Conservation (phyloP, 2,329 filamentous ascomycete species). For the Aspergillus bombycis region DNA sequence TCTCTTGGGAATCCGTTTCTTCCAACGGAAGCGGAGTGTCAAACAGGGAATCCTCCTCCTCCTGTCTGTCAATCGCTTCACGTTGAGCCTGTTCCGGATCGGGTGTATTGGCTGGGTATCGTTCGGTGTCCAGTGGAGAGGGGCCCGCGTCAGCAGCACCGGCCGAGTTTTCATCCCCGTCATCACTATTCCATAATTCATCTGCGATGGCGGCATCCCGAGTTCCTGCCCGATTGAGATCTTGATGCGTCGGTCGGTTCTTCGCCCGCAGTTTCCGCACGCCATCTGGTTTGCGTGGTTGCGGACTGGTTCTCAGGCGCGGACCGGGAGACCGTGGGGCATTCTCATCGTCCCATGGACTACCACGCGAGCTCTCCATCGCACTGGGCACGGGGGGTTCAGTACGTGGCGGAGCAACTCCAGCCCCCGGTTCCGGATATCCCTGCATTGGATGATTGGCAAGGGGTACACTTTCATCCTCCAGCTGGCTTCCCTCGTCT, state of each 20-base stretch:
- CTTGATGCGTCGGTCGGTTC: constrained; percentile 4
- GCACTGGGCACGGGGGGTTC: neutral
- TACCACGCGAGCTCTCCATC: neutral
- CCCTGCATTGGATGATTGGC: constrained; percentile 1
- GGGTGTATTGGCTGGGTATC: constrained; percentile 5
- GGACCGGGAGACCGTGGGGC: neutral
- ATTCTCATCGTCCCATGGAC: neutral
- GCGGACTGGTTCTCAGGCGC: constrained; percentile 3
- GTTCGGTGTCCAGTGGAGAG: constrained; percentile 6
- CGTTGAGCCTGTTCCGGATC: constrained; percentile 9
- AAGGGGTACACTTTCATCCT: constrained; percentile 5
- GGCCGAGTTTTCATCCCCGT: neutral
- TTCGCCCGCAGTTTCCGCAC: constrained; percentile 6
- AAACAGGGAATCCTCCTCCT: constrained; percentile 6
- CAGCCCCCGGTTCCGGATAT: constrained; percentile 1
- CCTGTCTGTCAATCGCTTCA: constrained; percentile 9
- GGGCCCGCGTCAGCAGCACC: neutral
- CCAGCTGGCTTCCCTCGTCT: constrained; percentile 6
- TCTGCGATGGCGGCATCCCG: constrained; percentile 12
- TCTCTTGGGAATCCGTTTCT: constrained; percentile 5
- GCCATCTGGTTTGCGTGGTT: constrained; percentile 3
- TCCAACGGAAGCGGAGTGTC: constrained; percentile 4
- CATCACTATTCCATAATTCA: constrained; percentile 8
- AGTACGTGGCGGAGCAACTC: neutral
- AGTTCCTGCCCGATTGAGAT: constrained; percentile 9